Evolutionary conservation across 768 basidiomycete species (phyloP).

Genomic region (Fomitopsis pulvina): DNA sequence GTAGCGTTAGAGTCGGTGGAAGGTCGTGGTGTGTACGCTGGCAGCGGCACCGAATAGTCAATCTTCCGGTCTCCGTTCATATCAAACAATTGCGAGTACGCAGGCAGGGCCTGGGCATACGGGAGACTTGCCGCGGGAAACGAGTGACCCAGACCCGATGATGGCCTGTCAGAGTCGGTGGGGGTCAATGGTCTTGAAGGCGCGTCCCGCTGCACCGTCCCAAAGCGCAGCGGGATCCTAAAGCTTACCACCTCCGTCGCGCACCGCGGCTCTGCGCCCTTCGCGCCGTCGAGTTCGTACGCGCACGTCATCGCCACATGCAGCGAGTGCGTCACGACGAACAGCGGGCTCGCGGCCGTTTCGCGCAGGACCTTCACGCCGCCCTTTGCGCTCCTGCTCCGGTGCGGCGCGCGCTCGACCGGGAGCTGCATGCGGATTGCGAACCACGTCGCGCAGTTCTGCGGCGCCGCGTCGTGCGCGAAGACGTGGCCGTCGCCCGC

Average conservation of each 20-base stretch:
- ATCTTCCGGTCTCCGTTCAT: slow-evolving; percentile 66
- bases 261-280: slow-evolving; percentile 1
- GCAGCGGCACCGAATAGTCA: slow-evolving; percentile 56
- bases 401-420: slow-evolving; percentile 30
- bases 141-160: slow-evolving; percentile 2
- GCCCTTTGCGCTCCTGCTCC: slow-evolving; percentile 21
- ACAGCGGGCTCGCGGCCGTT: slow-evolving; percentile 47
- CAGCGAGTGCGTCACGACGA: slow-evolving; percentile 48
- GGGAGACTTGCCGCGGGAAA: slow-evolving; percentile 11
- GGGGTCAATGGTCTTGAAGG: slow-evolving; percentile 18
- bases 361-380: slow-evolving; percentile 40
- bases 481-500: slow-evolving; percentile 47
- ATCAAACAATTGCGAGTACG: slow-evolving; percentile 76
- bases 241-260: slow-evolving; percentile 17
- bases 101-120: slow-evolving; percentile 41
- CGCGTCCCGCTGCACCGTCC: slow-evolving; percentile 7
- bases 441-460: slow-evolving; percentile 41
- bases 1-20: neutral
- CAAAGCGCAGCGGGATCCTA: slow-evolving; percentile 19
- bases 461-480: slow-evolving; percentile 27
- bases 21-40: slow-evolving; percentile 16
- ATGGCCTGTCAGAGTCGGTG: slow-evolving; percentile 9
- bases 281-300: slow-evolving; percentile 39
- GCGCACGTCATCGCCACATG: slow-evolving; percentile 47
- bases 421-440: slow-evolving; percentile 52